Percentiles rank a stretch among this genome's conserved stretches.
These are phyloP conservation scores for Coriaria nepalensis DNA, from an alignment of 306 rosid genomes.

Conservation along the genomic window DNA sequence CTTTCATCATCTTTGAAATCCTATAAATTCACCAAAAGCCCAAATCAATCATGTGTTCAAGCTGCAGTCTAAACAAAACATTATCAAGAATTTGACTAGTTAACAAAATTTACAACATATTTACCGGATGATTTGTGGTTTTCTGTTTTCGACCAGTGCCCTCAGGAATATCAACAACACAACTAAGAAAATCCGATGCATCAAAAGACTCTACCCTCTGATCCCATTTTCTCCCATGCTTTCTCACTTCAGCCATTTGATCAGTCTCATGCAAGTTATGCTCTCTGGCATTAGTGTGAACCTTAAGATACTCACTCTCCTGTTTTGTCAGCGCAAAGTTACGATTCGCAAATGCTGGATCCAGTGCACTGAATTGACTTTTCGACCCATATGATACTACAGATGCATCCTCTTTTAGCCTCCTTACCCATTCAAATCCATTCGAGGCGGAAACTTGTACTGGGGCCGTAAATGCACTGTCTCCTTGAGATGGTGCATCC, in stretches of 20 bases:
- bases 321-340: conserved; percentile 29
- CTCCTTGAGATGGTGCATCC: conserved; percentile 21
- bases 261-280: conserved; percentile 8
- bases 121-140: conserved; percentile 23
- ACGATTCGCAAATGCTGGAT: conserved; percentile 57
- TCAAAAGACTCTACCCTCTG: conserved; percentile 30
- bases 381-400: conserved; percentile 66
- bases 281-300: conserved; percentile 8
- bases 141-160: conserved; percentile 21
- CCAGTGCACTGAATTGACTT: conserved; percentile 79
- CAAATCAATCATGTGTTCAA: conserved; percentile 5
- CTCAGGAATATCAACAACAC: conserved; percentile 19
- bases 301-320: conserved; percentile 19
- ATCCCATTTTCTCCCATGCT: conserved; percentile 15
- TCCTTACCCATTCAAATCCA: conserved; percentile 59
- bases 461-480: conserved; percentile 38
- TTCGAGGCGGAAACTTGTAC: conserved; percentile 37
- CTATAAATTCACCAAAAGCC: conserved; percentile 16
- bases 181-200: conserved; percentile 23
- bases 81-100: too few species aligned
- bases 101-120: background rate
- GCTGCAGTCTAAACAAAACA: background rate
- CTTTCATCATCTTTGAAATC: conserved; percentile 19
- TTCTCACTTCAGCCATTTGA: conserved; percentile 14
- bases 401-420: conserved; percentile 52